phyloP scores from a whole-genome alignment of 345 rosid genomes.

The Nephelium lappaceum region DNA sequence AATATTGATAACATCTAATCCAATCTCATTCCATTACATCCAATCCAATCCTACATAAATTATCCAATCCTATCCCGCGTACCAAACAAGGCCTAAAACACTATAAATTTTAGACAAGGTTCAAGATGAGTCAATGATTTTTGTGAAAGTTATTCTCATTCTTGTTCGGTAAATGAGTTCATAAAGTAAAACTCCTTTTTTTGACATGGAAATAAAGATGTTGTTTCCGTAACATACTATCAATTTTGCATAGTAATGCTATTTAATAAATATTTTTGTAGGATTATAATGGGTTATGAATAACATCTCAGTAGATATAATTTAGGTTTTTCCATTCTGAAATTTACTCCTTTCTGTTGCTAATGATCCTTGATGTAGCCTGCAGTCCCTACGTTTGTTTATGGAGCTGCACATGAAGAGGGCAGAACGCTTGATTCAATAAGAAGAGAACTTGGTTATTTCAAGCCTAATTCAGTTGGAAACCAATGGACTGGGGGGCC shows the following conservation, averaged over 20 bases:
- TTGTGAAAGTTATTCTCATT: background rate
- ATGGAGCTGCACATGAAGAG: conserved; percentile 72
- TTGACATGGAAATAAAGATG: background rate
- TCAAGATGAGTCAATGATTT: background rate
- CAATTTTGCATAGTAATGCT: background rate
- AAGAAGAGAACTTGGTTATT: conserved; percentile 85
- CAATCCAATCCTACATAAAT: no score
- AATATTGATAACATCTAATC: no score
- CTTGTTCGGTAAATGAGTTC: background rate
- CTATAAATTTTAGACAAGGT: background rate
- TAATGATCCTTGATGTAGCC: conserved; percentile 24
- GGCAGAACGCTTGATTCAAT: conserved; percentile 74
- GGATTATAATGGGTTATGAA: background rate
- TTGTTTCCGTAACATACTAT: background rate
- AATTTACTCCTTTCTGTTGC: conserved; percentile 3
- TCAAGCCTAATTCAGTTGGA: conserved; percentile 71
- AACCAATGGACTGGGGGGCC: conserved; percentile 74
- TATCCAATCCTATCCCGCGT: no score
- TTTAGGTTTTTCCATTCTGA: background rate
- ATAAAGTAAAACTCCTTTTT: background rate
- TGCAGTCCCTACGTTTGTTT: conserved; percentile 82
- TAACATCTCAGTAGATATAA: background rate
- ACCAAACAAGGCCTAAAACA: no score
- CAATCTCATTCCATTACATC: no score
- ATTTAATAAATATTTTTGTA: background rate